phyloP scores from a whole-genome alignment of 192 early-diverging fungal species.

The Coemansia biformis region DNA sequence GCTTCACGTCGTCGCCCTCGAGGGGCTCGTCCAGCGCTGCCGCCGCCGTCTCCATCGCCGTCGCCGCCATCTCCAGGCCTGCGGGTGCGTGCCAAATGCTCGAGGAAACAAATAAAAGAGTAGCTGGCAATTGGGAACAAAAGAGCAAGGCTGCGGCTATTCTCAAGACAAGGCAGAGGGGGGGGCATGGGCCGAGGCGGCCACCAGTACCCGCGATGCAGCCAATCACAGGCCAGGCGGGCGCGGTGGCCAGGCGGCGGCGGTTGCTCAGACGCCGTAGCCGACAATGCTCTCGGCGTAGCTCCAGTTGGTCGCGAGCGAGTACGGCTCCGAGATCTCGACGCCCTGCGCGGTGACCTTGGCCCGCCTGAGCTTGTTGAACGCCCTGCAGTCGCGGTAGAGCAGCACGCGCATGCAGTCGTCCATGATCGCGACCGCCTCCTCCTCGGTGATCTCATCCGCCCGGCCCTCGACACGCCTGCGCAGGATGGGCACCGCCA shows the following conservation, averaged over 20 bases:
- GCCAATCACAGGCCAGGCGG: no score
- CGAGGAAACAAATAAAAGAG: constrained; percentile 2
- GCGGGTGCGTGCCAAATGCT: no score
- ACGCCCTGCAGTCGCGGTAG: constrained; percentile 88
- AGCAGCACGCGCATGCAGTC: constrained; percentile 89
- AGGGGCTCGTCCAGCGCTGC: constrained; percentile 16
- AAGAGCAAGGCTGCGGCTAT: no score
- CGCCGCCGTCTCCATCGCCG: no score
- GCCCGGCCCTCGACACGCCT: constrained; percentile 84
- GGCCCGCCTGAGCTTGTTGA: constrained; percentile 92
- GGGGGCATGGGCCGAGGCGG: no score
- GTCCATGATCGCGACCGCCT: constrained; percentile 78
- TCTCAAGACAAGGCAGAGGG: no score
- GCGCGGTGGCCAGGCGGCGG: no score
- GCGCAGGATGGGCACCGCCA: constrained; percentile 88
- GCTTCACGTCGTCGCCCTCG: constrained; percentile 41
- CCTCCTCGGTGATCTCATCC: constrained; percentile 82
- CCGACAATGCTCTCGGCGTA: constrained; percentile 77
- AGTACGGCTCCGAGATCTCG: constrained; percentile 81
- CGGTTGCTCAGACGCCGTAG: constrained; percentile 64
- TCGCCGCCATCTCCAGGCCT: no score
- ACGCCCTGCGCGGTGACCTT: constrained; percentile 81
- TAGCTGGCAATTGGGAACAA: no score
- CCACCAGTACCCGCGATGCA: no score
- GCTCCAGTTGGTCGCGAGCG: constrained; percentile 82